Percentiles rank a stretch among this genome's conserved stretches.
Evolutionary conservation across 2,329 filamentous ascomycete genomes (phyloP).

Genomic region (Fusarium sp.): DNA sequence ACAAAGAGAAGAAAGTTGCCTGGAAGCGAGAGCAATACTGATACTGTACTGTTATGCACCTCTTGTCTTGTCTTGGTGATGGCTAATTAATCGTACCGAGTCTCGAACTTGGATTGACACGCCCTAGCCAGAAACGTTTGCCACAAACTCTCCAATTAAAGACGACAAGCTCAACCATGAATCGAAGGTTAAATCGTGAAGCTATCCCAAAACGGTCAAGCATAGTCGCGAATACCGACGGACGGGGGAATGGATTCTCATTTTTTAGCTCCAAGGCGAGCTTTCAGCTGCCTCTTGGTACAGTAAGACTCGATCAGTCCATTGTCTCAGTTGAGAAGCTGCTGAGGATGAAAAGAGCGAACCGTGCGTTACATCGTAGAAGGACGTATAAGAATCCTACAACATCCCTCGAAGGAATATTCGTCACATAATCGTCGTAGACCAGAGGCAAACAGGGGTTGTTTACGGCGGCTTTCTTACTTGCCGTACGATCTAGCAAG

Average conservation of each 20-base stretch:
- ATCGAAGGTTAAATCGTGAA: slow-evolving; percentile 14
- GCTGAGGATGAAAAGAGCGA: neutral
- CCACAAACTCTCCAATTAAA: slow-evolving; percentile 17
- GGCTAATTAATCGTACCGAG: slow-evolving; percentile 10
- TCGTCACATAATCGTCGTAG: neutral
- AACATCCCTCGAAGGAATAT: neutral
- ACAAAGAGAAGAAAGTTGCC: neutral
- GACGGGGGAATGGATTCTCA: neutral
- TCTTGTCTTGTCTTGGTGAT: neutral
- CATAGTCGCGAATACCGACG: slow-evolving; percentile 15
- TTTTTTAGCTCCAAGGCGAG: neutral
- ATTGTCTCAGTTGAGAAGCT: neutral
- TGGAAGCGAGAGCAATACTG: neutral
- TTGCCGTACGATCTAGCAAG: neutral
- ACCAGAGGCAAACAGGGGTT: slow-evolving; percentile 1
- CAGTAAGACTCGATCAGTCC: neutral
- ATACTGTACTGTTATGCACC: neutral
- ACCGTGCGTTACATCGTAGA: neutral
- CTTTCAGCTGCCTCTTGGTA: neutral
- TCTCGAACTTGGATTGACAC: slow-evolving; percentile 3
- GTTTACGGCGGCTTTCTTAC: neutral
- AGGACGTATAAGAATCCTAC: neutral
- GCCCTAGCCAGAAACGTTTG: slow-evolving; percentile 6
- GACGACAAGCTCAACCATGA: neutral
- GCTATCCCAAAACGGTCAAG: slow-evolving; percentile 13